Conservation (phyloP, 768 basidiomycete genomes). For the Lyophyllum semitale region DNA sequence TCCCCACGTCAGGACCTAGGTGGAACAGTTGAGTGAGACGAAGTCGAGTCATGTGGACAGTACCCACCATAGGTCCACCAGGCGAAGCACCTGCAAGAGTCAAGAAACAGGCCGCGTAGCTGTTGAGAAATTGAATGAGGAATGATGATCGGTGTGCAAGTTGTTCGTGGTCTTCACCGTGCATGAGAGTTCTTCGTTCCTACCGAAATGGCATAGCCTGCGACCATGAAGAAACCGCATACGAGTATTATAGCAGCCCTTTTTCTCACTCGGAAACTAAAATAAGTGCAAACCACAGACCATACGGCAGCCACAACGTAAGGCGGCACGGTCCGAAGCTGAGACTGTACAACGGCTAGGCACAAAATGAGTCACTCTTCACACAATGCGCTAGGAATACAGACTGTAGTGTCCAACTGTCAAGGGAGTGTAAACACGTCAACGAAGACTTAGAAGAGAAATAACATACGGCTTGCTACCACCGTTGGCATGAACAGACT, state of each 20-base stretch:
- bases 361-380: background rate
- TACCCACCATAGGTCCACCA: slow-evolving; percentile 32
- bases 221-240: slow-evolving; percentile 38
- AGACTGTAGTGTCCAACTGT: slow-evolving; percentile 28
- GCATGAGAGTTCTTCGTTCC: slow-evolving; percentile 43
- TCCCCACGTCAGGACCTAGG: slow-evolving; percentile 44
- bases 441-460: background rate
- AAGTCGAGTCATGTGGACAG: background rate
- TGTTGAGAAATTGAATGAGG: slow-evolving; percentile 8
- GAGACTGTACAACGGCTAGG: slow-evolving; percentile 43
- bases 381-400: background rate
- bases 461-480: slow-evolving; percentile 40
- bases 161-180: slow-evolving; percentile 11
- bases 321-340: slow-evolving; percentile 51
- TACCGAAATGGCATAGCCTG: slow-evolving; percentile 45
- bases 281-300: slow-evolving; percentile 35
- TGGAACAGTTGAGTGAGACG: background rate
- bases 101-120: slow-evolving; percentile 51
- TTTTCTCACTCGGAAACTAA: slow-evolving; percentile 36
- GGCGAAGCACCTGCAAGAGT: slow-evolving; percentile 39
- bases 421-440: too few species aligned
- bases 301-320: slow-evolving; percentile 44
- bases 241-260: slow-evolving; percentile 36
- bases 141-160: slow-evolving; percentile 3
- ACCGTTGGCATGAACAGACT: slow-evolving; percentile 40